These are phyloP conservation scores for Rhazya stricta DNA, from an alignment of 257 asterid species.

Conservation along the genomic window DNA sequence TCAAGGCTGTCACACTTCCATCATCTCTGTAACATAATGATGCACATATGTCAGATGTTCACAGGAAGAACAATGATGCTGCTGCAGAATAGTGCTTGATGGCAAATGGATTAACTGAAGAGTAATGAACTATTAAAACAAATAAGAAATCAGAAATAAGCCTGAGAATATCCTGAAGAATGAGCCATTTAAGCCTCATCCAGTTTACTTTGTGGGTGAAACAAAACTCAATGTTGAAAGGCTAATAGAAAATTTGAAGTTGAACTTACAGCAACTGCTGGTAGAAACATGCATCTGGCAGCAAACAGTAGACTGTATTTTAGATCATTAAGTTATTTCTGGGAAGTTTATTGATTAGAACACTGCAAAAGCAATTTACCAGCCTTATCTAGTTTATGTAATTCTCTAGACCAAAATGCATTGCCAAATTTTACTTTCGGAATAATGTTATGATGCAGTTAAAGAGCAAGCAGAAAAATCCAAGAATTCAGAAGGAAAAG, in stretches of 20 bases:
- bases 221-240: not conserved
- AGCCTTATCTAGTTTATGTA: not conserved
- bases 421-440: not conserved
- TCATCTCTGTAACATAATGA: conserved; percentile 54
- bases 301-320: not conserved
- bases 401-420: not conserved
- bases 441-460: not conserved
- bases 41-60: not conserved
- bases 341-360: not conserved
- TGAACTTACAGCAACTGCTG: not conserved
- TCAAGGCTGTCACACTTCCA: conserved; percentile 72
- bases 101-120: not conserved
- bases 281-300: not conserved
- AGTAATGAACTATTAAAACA: not conserved
- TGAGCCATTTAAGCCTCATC: not conserved
- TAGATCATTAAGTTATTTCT: not conserved
- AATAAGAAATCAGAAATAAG: not conserved
- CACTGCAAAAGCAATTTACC: not conserved
- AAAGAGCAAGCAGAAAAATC: not conserved
- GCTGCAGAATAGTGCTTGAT: not conserved
- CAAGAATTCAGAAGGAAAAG: not conserved
- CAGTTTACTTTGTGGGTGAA: not conserved
- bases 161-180: not conserved
- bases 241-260: not conserved
- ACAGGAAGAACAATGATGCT: conserved; percentile 4